Conservation (phyloP, 2,329 filamentous ascomycete species). For the Colletotrichum ledebouriae region DNA sequence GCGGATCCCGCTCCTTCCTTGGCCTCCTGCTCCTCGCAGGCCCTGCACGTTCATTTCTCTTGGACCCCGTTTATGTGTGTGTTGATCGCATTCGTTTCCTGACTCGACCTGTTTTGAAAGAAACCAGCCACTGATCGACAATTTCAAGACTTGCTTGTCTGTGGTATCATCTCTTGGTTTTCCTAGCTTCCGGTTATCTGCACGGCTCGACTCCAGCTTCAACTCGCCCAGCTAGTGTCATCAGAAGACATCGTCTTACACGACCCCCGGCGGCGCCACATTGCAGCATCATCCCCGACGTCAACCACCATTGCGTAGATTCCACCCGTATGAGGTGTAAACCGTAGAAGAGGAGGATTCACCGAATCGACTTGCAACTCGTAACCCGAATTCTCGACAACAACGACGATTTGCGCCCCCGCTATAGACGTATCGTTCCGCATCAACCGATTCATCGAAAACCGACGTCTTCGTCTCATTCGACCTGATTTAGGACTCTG, state of each 20-base stretch:
- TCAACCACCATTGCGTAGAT: slow-evolving; percentile 8
- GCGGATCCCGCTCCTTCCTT: slow-evolving; percentile 38
- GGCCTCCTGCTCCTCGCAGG: slow-evolving; percentile 29
- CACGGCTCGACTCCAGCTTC: slow-evolving; percentile 1
- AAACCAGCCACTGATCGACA: slow-evolving; percentile 19
- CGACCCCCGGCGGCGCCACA: slow-evolving; percentile 11
- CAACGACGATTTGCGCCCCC: slow-evolving; percentile 11
- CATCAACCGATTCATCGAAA: not conserved
- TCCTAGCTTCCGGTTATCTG: slow-evolving; percentile 5
- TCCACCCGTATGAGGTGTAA: slow-evolving; percentile 4
- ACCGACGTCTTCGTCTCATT: not conserved
- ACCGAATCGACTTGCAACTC: not conserved
- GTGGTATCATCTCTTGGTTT: slow-evolving; percentile 16
- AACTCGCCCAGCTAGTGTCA: slow-evolving; percentile 9
- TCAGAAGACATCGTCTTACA: slow-evolving; percentile 36
- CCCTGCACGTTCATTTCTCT: slow-evolving; percentile 37
- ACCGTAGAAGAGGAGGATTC: slow-evolving; percentile 19
- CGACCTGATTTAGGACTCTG: slow-evolving; percentile 10
- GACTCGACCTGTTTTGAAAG: slow-evolving; percentile 20
- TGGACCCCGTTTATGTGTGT: slow-evolving; percentile 37
- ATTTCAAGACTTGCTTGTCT: slow-evolving; percentile 2
- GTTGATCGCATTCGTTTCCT: slow-evolving; percentile 44
- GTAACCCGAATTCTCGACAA: slow-evolving; percentile 1
- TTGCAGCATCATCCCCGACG: slow-evolving; percentile 11
- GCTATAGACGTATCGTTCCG: slow-evolving; percentile 2